Evolutionary conservation across 1,139 yeast species (phyloP), one percentile per base, ranked within the genome.

Genomic region (Candida sp.): DNA sequence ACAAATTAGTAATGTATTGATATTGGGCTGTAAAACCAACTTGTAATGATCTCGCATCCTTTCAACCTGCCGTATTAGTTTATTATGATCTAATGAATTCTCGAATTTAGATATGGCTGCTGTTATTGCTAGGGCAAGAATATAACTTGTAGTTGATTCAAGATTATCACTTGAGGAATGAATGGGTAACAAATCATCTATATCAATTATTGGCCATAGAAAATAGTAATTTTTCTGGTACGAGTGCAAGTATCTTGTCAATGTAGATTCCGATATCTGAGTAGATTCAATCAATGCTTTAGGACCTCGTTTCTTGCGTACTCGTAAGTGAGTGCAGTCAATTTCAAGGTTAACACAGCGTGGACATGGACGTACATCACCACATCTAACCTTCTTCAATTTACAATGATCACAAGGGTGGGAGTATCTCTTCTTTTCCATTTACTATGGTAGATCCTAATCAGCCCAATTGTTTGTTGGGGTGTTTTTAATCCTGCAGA

Each of bases 381-480:
- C 72, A 49, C 76, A 70, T 33, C 66, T 60, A 33, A 69, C 69
- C 48, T 70, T 70, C 34, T 75, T 52, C 34, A 68, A 53, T 9
- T 72, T 62, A 53, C 75, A 70, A 1, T 68, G 70, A 47, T 70
- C 75, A 47, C 75, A 70, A 3, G 75, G 65, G 33, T 66, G 53
- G 6, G 60, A 45, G 40, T 56, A 57, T 35, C 19, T 32, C 19
- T 12, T 32, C 19, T 32, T 32, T n/a, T 12, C 29, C 29, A 25
- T 25, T 25, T 15, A 15, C 19, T 15, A 15, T 3, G 19, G 19
- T 15, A 15, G 19, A 15, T 15, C 19, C 19, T 15, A 15, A 15
- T 15, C 19, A 15, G 19, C 19, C 19, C 19, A 15, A 15, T 15
- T 15, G 19, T 15, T 15, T 15, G 19, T 15, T 2, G 2, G 19